phyloP scores from a whole-genome alignment of 1,284 basidiomycete species.

The Rhodotorula sp. region DNA sequence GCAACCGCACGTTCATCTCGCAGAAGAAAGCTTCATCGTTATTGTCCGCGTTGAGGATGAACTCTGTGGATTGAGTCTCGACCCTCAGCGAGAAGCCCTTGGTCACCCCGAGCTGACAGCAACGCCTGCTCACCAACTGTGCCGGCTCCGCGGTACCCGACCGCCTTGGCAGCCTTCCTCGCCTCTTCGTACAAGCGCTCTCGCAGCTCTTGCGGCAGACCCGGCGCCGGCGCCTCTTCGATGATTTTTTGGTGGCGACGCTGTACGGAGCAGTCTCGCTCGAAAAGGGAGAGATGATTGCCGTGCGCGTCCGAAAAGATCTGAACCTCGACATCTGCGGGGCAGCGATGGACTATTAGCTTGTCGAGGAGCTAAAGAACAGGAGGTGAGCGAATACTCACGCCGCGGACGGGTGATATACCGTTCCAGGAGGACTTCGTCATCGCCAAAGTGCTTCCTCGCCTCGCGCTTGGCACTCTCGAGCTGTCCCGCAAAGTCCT shows the following conservation, averaged over 20 bases:
- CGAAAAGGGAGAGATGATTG: constrained; percentile 81
- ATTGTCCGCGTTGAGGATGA: constrained; percentile 87
- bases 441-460: constrained; percentile 78
- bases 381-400: constrained; percentile 12
- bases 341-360: too few species aligned
- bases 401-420: constrained; percentile 72
- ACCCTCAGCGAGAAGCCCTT: not conserved
- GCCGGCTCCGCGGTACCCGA: constrained; percentile 84
- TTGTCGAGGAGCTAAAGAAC: too few species aligned
- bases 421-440: constrained; percentile 75
- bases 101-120: too few species aligned
- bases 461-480: constrained; percentile 83
- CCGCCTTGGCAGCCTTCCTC: constrained; percentile 83
- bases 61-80: constrained; percentile 52
- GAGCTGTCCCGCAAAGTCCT: constrained; percentile 72
- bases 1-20: constrained; percentile 87
- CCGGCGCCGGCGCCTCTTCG: constrained; percentile 87
- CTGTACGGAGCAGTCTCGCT: constrained; percentile 92
- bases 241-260: constrained; percentile 77
- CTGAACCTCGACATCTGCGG: constrained; percentile 69
- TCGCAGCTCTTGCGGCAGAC: constrained; percentile 69
- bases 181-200: constrained; percentile 81
- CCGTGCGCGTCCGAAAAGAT: constrained; percentile 71
- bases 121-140: constrained; percentile 60
- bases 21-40: constrained; percentile 77